phyloP scores from a whole-genome alignment of 768 basidiomycete species.

The Xerocomellus chrysenteron region DNA sequence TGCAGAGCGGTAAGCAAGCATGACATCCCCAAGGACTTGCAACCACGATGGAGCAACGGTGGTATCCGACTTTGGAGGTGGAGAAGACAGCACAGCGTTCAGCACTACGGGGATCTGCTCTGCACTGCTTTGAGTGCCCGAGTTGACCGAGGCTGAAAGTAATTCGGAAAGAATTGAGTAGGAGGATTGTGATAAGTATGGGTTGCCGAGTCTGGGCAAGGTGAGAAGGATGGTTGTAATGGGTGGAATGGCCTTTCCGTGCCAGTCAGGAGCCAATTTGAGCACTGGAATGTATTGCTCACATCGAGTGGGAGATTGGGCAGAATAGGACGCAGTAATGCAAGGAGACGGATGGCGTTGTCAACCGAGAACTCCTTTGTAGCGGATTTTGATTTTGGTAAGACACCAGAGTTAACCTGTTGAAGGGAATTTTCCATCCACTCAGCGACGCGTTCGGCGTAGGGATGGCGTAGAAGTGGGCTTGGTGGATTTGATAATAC shows the following conservation, averaged over 20 bases:
- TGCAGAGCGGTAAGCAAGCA: conserved; percentile 59
- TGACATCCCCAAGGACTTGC: conserved; percentile 67
- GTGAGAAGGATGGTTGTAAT: conserved; percentile 72
- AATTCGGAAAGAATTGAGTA: conserved; percentile 86
- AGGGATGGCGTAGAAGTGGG: conserved; percentile 81
- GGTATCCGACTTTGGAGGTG: conserved; percentile 67
- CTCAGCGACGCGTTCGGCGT: conserved; percentile 74
- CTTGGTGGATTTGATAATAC: conserved; percentile 74
- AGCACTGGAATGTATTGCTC: conserved; percentile 33
- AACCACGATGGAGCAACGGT: conserved; percentile 78
- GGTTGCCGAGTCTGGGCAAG: conserved; percentile 83
- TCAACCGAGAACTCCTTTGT: conserved; percentile 62
- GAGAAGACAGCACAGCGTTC: conserved; percentile 62
- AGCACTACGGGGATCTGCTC: conserved; percentile 63
- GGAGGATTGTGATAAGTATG: conserved; percentile 84
- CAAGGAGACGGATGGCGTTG: conserved; percentile 74
- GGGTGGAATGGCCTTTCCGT: conserved; percentile 62
- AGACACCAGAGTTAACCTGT: conserved; percentile 61
- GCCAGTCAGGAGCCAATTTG: conserved; percentile 13
- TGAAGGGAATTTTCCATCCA: conserved; percentile 70
- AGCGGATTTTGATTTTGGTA: conserved; percentile 56
- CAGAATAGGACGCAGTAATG: conserved; percentile 64
- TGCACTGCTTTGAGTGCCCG: conserved; percentile 47
- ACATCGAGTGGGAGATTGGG: conserved; percentile 66
- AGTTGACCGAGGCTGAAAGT: conserved; percentile 54